A percentile compares a stretch with the other conserved stretches of the same genome.
Conservation (phyloP, 306 rosid genomes). For the Alnus rubra region DNA sequence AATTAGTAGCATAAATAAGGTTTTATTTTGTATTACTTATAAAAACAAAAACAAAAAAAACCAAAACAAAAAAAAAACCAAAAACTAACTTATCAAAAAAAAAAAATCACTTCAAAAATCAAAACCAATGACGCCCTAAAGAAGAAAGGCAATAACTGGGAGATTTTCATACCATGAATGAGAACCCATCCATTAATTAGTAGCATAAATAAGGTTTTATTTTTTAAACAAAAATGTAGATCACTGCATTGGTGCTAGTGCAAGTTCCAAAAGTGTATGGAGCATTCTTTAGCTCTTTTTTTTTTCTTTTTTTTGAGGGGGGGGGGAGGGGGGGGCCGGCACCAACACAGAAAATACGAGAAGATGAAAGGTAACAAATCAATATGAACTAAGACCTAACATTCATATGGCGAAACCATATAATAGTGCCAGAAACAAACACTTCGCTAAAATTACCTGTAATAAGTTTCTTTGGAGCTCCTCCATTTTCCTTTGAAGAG, state of each 20-base stretch:
- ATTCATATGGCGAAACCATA: background rate
- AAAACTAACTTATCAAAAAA: background rate
- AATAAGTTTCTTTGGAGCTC: slow-evolving; percentile 83
- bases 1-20: background rate
- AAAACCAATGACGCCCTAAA: no score
- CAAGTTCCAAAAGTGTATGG: background rate
- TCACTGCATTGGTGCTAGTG: background rate
- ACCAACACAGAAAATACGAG: background rate
- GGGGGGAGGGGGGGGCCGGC: background rate
- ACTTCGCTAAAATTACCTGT: slow-evolving; percentile 61
- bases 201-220: background rate
- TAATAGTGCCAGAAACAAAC: slow-evolving; percentile 29
- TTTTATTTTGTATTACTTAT: background rate
- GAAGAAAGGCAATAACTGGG: background rate
- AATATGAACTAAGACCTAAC: background rate
- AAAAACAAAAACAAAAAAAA: no score
- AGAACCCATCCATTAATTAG: background rate
- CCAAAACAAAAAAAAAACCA: background rate
- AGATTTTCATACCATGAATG: background rate
- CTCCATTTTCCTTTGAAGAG: slow-evolving; percentile 77
- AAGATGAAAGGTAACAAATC: background rate
- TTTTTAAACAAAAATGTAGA: background rate
- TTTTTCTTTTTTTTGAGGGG: no score
- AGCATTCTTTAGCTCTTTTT: background rate
- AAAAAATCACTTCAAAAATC: background rate